A percentile compares a stretch with the other conserved stretches of the same genome.
Evolutionary conservation across 2,329 filamentous ascomycete genomes (phyloP).

Genomic region (Botrytis paeoniae): DNA sequence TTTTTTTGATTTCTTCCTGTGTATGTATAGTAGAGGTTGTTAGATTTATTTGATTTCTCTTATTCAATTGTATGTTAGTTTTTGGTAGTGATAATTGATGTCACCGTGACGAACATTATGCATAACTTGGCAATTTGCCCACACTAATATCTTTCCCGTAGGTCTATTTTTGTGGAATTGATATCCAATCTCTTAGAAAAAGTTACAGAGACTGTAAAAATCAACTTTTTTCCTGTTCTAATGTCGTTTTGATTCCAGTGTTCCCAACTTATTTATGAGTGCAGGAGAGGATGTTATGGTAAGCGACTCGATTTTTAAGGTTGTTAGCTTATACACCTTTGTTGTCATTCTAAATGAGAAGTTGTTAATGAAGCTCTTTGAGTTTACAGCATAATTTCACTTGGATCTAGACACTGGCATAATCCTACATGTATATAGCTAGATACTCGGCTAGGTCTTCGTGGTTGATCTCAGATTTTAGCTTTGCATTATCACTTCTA

Average conservation of each 20-base stretch:
- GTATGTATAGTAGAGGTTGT: rapidly evolving
- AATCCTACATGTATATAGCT: too few species aligned
- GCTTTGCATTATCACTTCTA: neutral
- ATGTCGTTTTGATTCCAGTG: neutral
- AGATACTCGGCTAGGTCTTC: neutral
- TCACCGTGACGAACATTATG: neutral
- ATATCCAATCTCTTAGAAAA: neutral
- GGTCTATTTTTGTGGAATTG: too few species aligned
- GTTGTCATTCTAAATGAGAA: too few species aligned
- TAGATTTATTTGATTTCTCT: rapidly evolving
- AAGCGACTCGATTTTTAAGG: neutral
- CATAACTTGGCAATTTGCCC: neutral
- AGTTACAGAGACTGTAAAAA: neutral
- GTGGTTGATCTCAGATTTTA: neutral
- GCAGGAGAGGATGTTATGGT: neutral
- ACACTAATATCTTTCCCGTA: rapidly evolving
- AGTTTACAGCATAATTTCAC: rapidly evolving
- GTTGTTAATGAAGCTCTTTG: rapidly evolving
- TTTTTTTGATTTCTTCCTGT: rapidly evolving
- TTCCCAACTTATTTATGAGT: neutral
- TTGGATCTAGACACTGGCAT: too few species aligned
- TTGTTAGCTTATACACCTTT: too few species aligned
- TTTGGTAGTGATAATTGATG: neutral
- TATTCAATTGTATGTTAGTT: neutral
- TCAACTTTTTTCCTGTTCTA: neutral